Percentiles rank a stretch among this genome's conserved stretches.
Conservation (phyloP, 2,329 filamentous ascomycete genomes). For the Penicillium sumatraense region DNA sequence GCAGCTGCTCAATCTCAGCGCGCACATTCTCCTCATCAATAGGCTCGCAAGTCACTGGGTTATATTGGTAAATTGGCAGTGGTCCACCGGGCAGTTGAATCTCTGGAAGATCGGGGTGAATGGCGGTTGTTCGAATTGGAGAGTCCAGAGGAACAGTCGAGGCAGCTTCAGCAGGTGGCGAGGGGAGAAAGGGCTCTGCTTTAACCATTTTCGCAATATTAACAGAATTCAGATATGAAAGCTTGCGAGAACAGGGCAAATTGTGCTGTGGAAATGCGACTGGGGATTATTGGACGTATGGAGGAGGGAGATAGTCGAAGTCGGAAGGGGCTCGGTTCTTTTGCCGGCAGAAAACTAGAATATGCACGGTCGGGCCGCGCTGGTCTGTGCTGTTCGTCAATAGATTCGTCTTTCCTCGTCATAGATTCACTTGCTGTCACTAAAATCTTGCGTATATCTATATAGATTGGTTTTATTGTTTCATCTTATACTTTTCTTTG, state of each 20-base stretch:
- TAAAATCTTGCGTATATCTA: no score
- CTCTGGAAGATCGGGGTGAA: constrained; percentile 44
- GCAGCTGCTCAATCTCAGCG: constrained; percentile 38
- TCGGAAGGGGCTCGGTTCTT: no score
- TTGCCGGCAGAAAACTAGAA: no score
- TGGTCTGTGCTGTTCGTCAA: no score
- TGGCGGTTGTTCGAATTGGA: constrained; percentile 41
- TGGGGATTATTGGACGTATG: no score
- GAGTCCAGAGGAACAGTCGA: constrained; percentile 39
- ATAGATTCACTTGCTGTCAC: no score
- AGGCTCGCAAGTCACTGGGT: constrained; percentile 44
- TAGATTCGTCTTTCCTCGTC: no score
- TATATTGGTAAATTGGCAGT: constrained; percentile 39
- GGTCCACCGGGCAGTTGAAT: constrained; percentile 44
- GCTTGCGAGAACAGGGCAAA: background rate
- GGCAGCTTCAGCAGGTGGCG: constrained; percentile 40
- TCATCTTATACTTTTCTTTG: no score
- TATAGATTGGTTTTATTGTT: no score
- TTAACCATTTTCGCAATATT: constrained; percentile 16
- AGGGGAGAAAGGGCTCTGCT: constrained; percentile 38
- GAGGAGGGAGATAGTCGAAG: no score
- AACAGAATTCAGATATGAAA: background rate
- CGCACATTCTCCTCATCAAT: constrained; percentile 36
- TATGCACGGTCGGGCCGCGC: no score
- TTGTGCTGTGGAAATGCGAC: background rate